Percentiles rank a stretch among this genome's conserved stretches.
These are phyloP conservation scores for Harringtonia lauricola DNA, from an alignment of 2,329 filamentous ascomycete species.

Conservation along the genomic window DNA sequence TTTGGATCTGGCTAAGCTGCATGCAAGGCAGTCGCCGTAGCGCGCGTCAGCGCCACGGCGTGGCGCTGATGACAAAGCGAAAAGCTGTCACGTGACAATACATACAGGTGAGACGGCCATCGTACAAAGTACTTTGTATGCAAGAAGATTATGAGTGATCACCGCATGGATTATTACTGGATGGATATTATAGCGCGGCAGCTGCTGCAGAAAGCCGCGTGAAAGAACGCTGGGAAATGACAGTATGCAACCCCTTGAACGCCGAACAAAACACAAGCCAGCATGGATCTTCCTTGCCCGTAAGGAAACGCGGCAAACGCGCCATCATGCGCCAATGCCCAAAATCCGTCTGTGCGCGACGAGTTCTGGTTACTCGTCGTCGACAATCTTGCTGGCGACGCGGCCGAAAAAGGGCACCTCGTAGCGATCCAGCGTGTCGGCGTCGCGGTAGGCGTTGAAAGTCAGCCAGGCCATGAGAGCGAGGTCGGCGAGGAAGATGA, in stretches of 20 bases:
- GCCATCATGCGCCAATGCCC: no score
- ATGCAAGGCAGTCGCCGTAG: conserved; percentile 6
- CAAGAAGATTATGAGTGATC: no score
- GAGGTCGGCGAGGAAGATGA: conserved; percentile 68
- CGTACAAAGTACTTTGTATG: no score
- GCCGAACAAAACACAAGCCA: background rate
- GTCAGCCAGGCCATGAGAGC: conserved; percentile 66
- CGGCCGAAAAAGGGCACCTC: conserved; percentile 81
- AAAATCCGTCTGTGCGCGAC: no score
- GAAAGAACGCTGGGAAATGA: background rate
- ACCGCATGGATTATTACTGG: no score
- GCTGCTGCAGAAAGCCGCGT: background rate
- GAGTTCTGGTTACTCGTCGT: conserved; percentile 65
- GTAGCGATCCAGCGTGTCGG: conserved; percentile 55
- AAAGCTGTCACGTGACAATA: conserved; percentile 4
- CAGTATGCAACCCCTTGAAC: background rate
- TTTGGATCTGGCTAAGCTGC: background rate
- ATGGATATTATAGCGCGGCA: no score
- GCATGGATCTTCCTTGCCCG: no score
- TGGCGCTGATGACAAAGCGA: background rate
- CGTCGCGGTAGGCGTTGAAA: conserved; percentile 73
- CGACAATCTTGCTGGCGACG: conserved; percentile 79
- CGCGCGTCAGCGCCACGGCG: conserved; percentile 3
- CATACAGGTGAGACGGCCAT: no score
- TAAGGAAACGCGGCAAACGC: no score